Percentiles rank a stretch among this genome's conserved stretches.
phyloP scores from a whole-genome alignment of 2,329 filamentous ascomycete species.

The Hypoxylon sp. region DNA sequence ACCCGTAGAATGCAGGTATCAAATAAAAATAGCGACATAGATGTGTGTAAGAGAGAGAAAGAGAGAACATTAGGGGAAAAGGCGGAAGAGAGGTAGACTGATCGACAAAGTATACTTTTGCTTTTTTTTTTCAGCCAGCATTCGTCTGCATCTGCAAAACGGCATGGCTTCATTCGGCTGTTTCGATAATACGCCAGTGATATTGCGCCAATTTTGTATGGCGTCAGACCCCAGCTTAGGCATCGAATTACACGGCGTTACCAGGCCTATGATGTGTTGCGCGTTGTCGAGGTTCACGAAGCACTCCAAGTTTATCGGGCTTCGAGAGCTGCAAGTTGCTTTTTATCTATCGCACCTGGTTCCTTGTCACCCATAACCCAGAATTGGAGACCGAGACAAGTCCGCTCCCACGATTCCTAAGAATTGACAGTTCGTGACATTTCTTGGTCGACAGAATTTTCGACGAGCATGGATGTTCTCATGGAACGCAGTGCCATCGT shows the following conservation, averaged over 20 bases:
- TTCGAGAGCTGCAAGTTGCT: slow-evolving; percentile 19
- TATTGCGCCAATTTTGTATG: slow-evolving; percentile 30
- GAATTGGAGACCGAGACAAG: slow-evolving; percentile 24
- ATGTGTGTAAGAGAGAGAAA: slow-evolving; percentile 12
- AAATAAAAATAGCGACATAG: too few relatives aligned
- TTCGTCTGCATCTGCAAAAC: slow-evolving; percentile 23
- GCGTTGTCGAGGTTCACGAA: slow-evolving; percentile 20
- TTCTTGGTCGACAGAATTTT: slow-evolving; percentile 17
- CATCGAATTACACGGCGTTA: slow-evolving; percentile 32
- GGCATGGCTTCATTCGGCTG: slow-evolving; percentile 11
- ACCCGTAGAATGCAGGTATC: slow-evolving; percentile 13
- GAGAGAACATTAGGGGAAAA: slow-evolving; percentile 1
- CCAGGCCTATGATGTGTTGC: slow-evolving; percentile 7
- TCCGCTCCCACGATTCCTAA: slow-evolving; percentile 12
- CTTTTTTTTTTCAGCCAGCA: slow-evolving; percentile 19
- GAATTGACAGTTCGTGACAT: too few relatives aligned
- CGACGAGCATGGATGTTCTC: slow-evolving; percentile 25
- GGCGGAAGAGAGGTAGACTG: slow-evolving; percentile 3
- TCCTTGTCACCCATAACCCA: slow-evolving; percentile 23
- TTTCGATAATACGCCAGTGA: slow-evolving; percentile 25
- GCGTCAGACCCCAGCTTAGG: slow-evolving; percentile 31
- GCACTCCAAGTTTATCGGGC: slow-evolving; percentile 23
- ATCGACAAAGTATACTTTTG: slow-evolving; percentile 14
- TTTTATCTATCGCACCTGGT: slow-evolving; percentile 16
- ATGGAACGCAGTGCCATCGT: slow-evolving; percentile 32